A percentile compares a stretch with the other conserved stretches of the same genome.
Conservation (phyloP, 306 rosid genomes). For the Gynostemma pentaphyllum region DNA sequence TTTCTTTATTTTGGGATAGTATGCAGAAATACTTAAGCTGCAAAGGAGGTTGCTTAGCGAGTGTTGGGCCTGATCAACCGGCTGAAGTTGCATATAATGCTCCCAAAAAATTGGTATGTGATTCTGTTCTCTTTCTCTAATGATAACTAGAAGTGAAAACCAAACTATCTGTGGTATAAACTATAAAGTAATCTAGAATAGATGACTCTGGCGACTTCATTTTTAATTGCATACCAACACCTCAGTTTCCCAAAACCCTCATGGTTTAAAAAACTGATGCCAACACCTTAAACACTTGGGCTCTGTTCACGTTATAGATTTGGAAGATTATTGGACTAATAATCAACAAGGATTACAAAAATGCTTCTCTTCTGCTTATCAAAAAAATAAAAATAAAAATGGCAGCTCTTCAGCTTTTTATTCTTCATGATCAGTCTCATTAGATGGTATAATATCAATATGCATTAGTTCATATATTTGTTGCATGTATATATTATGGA, state of each 20-base stretch:
- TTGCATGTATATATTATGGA: neutral
- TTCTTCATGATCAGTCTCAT: neutral
- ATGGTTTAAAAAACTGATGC: too few relatives aligned
- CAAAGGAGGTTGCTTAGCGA: constrained; percentile 83
- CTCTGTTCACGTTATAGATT: neutral
- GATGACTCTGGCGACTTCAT: too few relatives aligned
- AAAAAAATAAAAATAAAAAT: too few relatives aligned
- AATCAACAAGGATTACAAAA: too few relatives aligned
- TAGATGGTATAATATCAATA: neutral
- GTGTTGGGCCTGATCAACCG: constrained; percentile 89
- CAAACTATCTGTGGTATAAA: neutral
- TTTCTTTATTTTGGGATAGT: constrained; percentile 30
- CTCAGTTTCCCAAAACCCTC: too few relatives aligned
- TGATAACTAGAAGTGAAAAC: neutral
- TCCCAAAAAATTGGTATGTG: constrained; percentile 70
- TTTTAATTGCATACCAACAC: too few relatives aligned
- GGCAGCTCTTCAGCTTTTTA: neutral
- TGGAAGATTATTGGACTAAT: neutral
- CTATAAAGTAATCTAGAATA: too few relatives aligned
- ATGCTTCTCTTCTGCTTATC: too few relatives aligned
- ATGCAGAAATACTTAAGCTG: constrained; percentile 81
- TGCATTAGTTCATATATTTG: neutral
- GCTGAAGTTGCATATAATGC: constrained; percentile 88
- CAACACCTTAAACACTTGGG: neutral
- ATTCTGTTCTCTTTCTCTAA: neutral